Evolutionary conservation across 2,329 filamentous ascomycete species (phyloP).

Genomic region (Emydomyces testavorans): DNA sequence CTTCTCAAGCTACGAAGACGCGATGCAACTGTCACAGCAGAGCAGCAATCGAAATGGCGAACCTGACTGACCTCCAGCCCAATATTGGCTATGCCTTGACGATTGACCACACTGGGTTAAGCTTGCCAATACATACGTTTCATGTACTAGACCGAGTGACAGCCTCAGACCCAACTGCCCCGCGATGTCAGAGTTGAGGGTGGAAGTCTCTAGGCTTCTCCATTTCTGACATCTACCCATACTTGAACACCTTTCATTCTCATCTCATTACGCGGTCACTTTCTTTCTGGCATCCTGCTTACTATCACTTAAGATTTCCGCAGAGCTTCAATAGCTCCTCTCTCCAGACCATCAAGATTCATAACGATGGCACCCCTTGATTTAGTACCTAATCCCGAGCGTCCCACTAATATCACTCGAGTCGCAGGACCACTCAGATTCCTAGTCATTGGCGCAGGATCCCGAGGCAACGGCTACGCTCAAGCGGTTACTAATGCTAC

Average conservation of each 20-base stretch:
- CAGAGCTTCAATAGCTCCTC: too few relatives aligned
- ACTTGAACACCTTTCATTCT: too few relatives aligned
- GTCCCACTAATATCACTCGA: background rate
- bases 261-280: too few relatives aligned
- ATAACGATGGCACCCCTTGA: background rate
- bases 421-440: slow-evolving; percentile 44
- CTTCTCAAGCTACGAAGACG: background rate
- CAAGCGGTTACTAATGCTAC: slow-evolving; percentile 53
- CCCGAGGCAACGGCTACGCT: slow-evolving; percentile 64
- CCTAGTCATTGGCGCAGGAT: slow-evolving; percentile 72
- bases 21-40: slow-evolving; percentile 1
- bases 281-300: too few relatives aligned
- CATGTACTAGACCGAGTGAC: too few relatives aligned
- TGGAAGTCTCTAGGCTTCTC: background rate
- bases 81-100: background rate
- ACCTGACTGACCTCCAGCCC: background rate
- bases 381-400: background rate
- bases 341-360: background rate
- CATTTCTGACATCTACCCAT: background rate
- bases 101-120: too few relatives aligned
- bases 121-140: too few relatives aligned
- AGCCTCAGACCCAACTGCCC: too few relatives aligned
- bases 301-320: too few relatives aligned
- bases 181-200: too few relatives aligned
- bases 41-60: background rate